These are phyloP conservation scores for Symmetrospora coprosmae DNA, from an alignment of 768 basidiomycete species.

Conservation along the genomic window DNA sequence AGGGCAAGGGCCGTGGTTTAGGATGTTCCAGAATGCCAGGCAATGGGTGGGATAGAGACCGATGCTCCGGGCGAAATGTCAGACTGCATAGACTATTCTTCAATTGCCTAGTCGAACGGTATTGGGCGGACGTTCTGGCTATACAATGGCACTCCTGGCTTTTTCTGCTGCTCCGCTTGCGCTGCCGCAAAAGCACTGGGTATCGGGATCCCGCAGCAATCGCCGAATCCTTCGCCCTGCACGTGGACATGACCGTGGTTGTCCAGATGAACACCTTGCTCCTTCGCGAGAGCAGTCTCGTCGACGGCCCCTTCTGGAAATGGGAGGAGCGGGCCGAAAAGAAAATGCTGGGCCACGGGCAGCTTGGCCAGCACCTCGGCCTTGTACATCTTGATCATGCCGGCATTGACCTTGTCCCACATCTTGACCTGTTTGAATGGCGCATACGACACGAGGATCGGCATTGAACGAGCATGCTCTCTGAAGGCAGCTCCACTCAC, in stretches of 20 bases:
- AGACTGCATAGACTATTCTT: constrained; percentile 28
- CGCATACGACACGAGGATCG: neutral
- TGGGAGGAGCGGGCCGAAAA: constrained; percentile 65
- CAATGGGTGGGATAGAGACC: constrained; percentile 28
- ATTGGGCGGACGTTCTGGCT: constrained; percentile 53
- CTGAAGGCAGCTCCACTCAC: neutral
- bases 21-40: constrained; percentile 79
- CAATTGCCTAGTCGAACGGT: constrained; percentile 77
- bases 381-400: constrained; percentile 95
- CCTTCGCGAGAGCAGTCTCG: constrained; percentile 10
- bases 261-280: constrained; percentile 21
- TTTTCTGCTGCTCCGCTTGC: constrained; percentile 42
- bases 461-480: neutral
- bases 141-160: constrained; percentile 35
- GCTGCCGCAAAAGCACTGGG: constrained; percentile 71
- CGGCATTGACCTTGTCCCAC: constrained; percentile 90
- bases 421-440: constrained; percentile 36
- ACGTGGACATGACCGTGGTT: constrained; percentile 32
- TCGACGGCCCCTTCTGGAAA: constrained; percentile 29
- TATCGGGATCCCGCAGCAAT: constrained; percentile 80
- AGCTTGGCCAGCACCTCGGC: constrained; percentile 91
- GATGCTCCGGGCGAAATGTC: neutral
- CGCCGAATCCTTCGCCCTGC: constrained; percentile 54
- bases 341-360: constrained; percentile 88
- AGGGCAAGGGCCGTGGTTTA: constrained; percentile 84